phyloP scores from a whole-genome alignment of 2,329 filamentous ascomycete genomes.

The Talaromyces sp. region DNA sequence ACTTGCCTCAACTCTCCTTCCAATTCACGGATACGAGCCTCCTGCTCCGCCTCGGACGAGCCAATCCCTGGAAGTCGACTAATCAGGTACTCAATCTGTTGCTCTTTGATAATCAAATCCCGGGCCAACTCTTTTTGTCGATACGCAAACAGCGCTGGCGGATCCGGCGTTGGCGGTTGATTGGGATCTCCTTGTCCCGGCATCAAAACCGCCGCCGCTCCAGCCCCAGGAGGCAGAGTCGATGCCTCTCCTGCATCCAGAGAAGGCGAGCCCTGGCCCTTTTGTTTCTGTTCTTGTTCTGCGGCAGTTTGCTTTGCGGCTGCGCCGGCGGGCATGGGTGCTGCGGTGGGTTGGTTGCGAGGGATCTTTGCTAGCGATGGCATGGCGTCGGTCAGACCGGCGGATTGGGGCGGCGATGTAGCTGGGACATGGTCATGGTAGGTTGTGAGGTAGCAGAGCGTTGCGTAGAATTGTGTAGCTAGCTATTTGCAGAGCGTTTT shows the following conservation, averaged over 20 bases:
- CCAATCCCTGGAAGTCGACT: constrained; percentile 42
- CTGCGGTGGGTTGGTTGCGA: constrained; percentile 32
- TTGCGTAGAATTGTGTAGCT: constrained; percentile 47
- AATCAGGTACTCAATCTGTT: constrained; percentile 46
- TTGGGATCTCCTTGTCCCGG: constrained; percentile 22
- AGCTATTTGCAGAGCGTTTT: constrained; percentile 24
- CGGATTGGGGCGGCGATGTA: constrained; percentile 19
- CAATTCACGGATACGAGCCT: constrained; percentile 36
- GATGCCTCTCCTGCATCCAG: constrained; percentile 9
- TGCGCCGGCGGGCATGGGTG: constrained; percentile 24
- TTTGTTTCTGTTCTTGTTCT: constrained; percentile 7
- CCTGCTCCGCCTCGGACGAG: constrained; percentile 39
- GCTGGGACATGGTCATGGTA: constrained; percentile 41
- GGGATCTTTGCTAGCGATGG: constrained; percentile 36
- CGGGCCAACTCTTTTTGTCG: constrained; percentile 43
- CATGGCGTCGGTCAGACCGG: constrained; percentile 25
- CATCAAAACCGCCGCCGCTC: constrained; percentile 10
- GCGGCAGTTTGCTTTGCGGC: constrained; percentile 13
- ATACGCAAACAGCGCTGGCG: constrained; percentile 35
- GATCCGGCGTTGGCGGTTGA: constrained; percentile 34
- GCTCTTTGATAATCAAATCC: constrained; percentile 44
- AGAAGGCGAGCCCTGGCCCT: constrained; percentile 4
- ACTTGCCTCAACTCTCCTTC: constrained; percentile 39
- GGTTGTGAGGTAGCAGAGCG: constrained; percentile 42
- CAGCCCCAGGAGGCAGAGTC: constrained; percentile 9